Conservation (phyloP, 2,329 filamentous ascomycete species). For the Chaetomium globosum region DNA sequence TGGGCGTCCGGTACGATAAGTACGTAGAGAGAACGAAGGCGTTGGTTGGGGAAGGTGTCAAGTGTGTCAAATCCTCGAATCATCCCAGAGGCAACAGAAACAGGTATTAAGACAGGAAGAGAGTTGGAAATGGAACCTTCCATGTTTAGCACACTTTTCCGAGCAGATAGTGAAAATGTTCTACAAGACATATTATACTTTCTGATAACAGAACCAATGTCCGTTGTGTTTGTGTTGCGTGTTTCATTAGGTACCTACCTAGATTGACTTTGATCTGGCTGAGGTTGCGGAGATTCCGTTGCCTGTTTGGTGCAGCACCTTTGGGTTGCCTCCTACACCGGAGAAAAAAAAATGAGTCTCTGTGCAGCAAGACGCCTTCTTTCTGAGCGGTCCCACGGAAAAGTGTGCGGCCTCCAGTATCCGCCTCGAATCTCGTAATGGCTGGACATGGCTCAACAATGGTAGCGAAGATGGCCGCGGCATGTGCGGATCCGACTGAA, state of each 20-base stretch:
- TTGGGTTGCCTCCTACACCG: background rate
- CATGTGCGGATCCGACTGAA: background rate
- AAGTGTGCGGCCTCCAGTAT: background rate
- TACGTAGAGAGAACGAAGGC: background rate
- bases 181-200: background rate
- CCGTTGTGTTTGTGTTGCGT: conserved; percentile 6
- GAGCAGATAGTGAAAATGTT: background rate
- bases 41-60: background rate
- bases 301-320: too few relatives aligned
- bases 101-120: background rate
- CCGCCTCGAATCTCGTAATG: background rate
- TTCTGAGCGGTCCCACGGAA: background rate
- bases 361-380: background rate
- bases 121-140: background rate
- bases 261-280: background rate
- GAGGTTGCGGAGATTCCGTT: background rate
- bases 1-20: background rate
- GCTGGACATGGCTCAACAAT: background rate
- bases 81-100: background rate
- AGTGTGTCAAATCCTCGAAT: background rate
- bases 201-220: background rate
- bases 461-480: background rate
- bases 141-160: background rate
- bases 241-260: too few relatives aligned
- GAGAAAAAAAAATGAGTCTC: background rate